These are phyloP conservation scores for Dryas integrifolia DNA, from an alignment of 331 rosid species.

Conservation along the genomic window DNA sequence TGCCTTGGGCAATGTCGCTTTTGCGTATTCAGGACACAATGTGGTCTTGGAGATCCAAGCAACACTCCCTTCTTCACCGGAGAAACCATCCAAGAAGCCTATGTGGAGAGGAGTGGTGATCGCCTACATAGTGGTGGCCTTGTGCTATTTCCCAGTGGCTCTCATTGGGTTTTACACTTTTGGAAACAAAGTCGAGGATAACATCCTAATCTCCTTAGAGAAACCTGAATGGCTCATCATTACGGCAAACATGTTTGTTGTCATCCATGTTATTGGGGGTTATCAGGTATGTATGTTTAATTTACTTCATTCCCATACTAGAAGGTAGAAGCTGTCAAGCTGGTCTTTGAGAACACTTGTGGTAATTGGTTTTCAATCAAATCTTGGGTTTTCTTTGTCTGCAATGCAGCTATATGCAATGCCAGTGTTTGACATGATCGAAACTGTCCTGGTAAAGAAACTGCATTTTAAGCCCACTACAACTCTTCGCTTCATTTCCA, in stretches of 20 bases:
- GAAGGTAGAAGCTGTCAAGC: background rate
- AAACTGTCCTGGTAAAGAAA: constrained; percentile 51
- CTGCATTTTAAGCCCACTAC: constrained; percentile 44
- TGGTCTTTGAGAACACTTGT: background rate
- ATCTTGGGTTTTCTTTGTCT: background rate
- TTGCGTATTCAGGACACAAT: constrained; percentile 78
- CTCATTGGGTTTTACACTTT: constrained; percentile 53
- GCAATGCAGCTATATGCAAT: constrained; percentile 59
- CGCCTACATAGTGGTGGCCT: constrained; percentile 60
- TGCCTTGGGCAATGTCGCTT: constrained; percentile 63
- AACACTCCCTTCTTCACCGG: constrained; percentile 73
- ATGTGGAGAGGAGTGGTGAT: constrained; percentile 74
- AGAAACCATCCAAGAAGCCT: constrained; percentile 61
- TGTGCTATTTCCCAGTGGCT: constrained; percentile 78
- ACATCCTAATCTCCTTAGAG: constrained; percentile 51
- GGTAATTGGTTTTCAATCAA: background rate
- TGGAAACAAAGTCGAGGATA: constrained; percentile 49
- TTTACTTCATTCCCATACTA: background rate
- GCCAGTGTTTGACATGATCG: constrained; percentile 89
- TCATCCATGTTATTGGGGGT: constrained; percentile 70
- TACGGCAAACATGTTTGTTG: constrained; percentile 61
- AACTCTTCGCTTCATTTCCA: constrained; percentile 46
- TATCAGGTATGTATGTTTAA: constrained; percentile 44
- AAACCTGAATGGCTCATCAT: constrained; percentile 69
- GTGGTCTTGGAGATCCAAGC: constrained; percentile 83